These are phyloP conservation scores for Babesia divergens DNA, from an alignment of 169 alveolate species.

Conservation along the genomic window DNA sequence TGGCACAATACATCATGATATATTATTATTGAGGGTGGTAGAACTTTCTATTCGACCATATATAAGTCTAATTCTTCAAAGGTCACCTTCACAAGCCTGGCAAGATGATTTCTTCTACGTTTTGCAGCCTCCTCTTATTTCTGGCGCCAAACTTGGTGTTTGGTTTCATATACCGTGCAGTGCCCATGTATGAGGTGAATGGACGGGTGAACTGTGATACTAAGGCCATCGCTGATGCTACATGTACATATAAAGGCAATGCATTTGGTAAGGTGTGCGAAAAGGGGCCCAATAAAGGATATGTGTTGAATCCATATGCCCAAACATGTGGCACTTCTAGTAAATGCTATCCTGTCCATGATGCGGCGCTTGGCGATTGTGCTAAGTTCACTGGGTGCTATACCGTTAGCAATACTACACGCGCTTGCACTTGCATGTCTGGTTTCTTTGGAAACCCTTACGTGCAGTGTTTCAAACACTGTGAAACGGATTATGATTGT, in stretches of 20 bases:
- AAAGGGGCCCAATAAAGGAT: neutral
- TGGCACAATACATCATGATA: too few relatives aligned
- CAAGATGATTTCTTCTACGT: constrained; percentile 3
- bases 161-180: constrained; percentile 27
- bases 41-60: too few relatives aligned
- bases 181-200: constrained; percentile 11
- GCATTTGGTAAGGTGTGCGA: constrained; percentile 13
- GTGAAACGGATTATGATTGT: constrained; percentile 56
- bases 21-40: too few relatives aligned
- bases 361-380: constrained; percentile 10
- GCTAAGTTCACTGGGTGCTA: constrained; percentile 24
- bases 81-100: too few relatives aligned
- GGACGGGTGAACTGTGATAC: neutral
- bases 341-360: constrained; percentile 1
- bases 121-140: neutral
- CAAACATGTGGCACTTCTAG: constrained; percentile 13
- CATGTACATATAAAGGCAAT: neutral
- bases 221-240: neutral
- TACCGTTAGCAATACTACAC: constrained; percentile 13
- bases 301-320: constrained; percentile 11
- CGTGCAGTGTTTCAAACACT: constrained; percentile 34
- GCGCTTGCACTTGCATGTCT: constrained; percentile 50
- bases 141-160: neutral
- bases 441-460: constrained; percentile 60
- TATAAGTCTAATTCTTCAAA: too few relatives aligned